Base-by-base conservation (phyloP, 768 basidiomycete species). In the Russula compacta region DNA sequence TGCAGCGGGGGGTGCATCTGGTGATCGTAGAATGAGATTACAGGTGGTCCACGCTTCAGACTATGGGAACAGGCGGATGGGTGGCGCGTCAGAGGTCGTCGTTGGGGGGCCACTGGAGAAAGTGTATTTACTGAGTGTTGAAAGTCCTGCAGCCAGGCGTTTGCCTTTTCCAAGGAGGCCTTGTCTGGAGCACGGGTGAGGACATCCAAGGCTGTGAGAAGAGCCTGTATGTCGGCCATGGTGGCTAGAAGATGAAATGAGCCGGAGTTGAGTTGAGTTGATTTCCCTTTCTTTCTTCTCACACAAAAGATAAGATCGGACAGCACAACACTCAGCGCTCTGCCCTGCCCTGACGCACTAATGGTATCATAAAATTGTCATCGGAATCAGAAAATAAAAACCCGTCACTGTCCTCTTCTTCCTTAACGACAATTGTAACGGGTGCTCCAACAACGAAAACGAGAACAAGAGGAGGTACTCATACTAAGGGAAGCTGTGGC, bases 71-170 rank as follows among this genome's bases (percentile, higher is more conserved):
- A 74, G 74, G 77, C 76, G 77, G 75, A 77, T 76, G 78, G 78
- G 77, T 64, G 76, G 76, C 74, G 78, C 72, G 83, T 88, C 79
- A 87, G 85, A 86, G 78, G 79, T 74, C 78, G 67, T 62, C 74
- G 81, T 78, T 68, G 71, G 67, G 66, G 71, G 71, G 69, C 83
- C 81, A 83, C 75, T 83, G 80, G 82, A 79, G 83, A 85, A 83
- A 84, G 75, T 78, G 77, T 79, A 89, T 84, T 88, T 86, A 98
- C 95, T 79, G 92, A 95, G 80, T 98, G 95, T 78, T 99, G 95
- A 73, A 98, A 99, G 74, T 95, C 93, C 77, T 94, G 89, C 64
- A 99, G 86, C 94, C 94, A 98, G 67, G 84, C 76, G 77, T 97
- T 98, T 67, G 94, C 95, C 67, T 81, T 81, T 67, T 91, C 89